Percentiles rank a stretch among this genome's conserved stretches.
Evolutionary conservation across 495 filamentous ascomycete genomes (phyloP).

Genomic region (Aspergillus coremiiformis): DNA sequence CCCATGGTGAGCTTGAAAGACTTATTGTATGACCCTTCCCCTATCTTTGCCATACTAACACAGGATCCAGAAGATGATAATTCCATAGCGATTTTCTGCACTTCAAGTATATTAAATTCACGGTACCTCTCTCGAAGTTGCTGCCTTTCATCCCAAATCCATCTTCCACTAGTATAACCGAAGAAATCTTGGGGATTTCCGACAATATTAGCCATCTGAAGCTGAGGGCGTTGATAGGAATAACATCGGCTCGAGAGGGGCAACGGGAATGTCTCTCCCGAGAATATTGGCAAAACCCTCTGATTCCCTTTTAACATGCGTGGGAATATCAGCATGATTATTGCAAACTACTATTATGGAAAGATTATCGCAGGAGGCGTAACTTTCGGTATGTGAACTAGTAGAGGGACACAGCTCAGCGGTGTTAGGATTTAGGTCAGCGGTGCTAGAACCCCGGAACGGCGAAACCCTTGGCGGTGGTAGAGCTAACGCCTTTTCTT

Average conservation of each 20-base stretch:
- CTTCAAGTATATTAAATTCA: conserved; percentile 4
- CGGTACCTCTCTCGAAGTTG: conserved; percentile 5
- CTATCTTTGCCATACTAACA: conserved; percentile 16
- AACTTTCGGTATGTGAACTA: too few relatives aligned
- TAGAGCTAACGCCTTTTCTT: too few relatives aligned
- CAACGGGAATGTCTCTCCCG: neutral
- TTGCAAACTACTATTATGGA: too few relatives aligned
- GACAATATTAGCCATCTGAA: neutral
- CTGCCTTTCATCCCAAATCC: conserved; percentile 4
- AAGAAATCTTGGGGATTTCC: conserved; percentile 7
- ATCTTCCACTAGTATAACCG: conserved; percentile 5
- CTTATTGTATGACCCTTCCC: conserved; percentile 30
- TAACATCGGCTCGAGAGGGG: neutral
- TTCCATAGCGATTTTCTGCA: conserved; percentile 15
- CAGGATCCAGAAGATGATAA: conserved; percentile 3
- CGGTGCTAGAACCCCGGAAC: too few relatives aligned
- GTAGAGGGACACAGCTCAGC: too few relatives aligned
- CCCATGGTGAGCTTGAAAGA: conserved; percentile 25
- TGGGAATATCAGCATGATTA: neutral
- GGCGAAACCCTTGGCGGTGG: too few relatives aligned
- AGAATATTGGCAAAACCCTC: neutral
- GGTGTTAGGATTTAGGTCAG: too few relatives aligned
- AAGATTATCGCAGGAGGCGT: too few relatives aligned
- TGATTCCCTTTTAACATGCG: neutral
- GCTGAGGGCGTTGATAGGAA: neutral